Evolutionary conservation across 805 yeast genomes (phyloP).

Genomic region (Kodamaea sagamina): DNA sequence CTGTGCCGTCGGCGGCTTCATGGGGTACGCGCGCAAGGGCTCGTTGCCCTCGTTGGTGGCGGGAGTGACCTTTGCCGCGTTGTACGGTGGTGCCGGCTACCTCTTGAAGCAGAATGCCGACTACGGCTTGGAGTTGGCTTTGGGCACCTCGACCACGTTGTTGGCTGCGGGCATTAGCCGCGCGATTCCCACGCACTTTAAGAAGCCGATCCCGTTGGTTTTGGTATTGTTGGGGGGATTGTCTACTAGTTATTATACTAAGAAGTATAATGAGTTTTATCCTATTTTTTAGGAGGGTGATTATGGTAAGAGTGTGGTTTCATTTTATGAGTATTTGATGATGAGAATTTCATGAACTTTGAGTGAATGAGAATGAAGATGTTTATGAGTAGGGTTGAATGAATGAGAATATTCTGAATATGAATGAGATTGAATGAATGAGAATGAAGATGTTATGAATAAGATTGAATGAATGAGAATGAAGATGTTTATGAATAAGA

Average conservation of each 20-base stretch:
- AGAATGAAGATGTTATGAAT: too few relatives aligned
- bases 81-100: constrained; percentile 74
- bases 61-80: constrained; percentile 61
- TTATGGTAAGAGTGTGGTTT: too few relatives aligned
- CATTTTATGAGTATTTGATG: too few relatives aligned
- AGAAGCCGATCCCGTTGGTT: constrained; percentile 74
- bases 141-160: constrained; percentile 67
- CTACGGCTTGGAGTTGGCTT: constrained; percentile 78
- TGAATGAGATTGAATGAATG: too few relatives aligned
- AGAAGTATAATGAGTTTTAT: constrained; percentile 76
- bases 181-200: constrained; percentile 56
- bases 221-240: constrained; percentile 64
- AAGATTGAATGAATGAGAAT: too few relatives aligned
- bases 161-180: constrained; percentile 74
- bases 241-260: constrained; percentile 67
- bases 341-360: too few relatives aligned
- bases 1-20: constrained; percentile 66
- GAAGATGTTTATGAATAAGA: too few relatives aligned
- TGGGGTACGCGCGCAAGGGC: constrained; percentile 66
- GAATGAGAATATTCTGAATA: too few relatives aligned
- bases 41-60: constrained; percentile 81
- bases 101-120: constrained; percentile 71
- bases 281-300: constrained; percentile 3
- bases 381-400: too few relatives aligned
- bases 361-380: too few relatives aligned